These are phyloP conservation scores for Coleophoma crateriformis DNA, from an alignment of 2,329 filamentous ascomycete species.

Conservation along the genomic window DNA sequence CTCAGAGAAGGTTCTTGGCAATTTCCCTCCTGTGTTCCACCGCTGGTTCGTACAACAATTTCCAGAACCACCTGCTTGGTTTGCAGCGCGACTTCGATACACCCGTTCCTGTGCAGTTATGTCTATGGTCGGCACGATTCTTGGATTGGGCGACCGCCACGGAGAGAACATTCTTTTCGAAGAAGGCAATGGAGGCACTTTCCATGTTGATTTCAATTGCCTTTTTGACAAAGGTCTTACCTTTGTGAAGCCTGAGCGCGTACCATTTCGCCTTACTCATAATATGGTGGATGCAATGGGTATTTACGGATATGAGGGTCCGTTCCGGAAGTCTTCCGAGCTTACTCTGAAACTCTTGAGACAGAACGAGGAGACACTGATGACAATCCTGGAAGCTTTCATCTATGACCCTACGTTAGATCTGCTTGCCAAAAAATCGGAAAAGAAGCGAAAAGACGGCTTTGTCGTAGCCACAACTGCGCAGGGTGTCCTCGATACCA, in stretches of 20 bases:
- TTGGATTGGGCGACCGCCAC: constrained; percentile 90
- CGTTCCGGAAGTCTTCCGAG: constrained; percentile 87
- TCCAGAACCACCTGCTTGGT: constrained; percentile 88
- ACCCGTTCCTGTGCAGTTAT: constrained; percentile 94
- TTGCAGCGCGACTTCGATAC: constrained; percentile 80
- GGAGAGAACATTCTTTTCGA: constrained; percentile 96
- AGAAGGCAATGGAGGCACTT: constrained; percentile 85
- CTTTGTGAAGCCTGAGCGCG: constrained; percentile 88
- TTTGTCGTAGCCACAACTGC: constrained; percentile 57
- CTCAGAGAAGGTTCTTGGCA: constrained; percentile 54
- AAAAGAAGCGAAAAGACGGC: constrained; percentile 35
- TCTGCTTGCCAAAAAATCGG: constrained; percentile 68
- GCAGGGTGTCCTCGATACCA: constrained; percentile 81
- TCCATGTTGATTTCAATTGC: constrained; percentile 99
- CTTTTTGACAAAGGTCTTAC: constrained; percentile 97
- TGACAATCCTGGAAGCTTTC: constrained; percentile 96
- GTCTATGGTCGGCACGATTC: constrained; percentile 97
- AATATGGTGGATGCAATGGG: constrained; percentile 99
- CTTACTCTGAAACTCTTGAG: constrained; percentile 78
- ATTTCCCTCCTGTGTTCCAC: constrained; percentile 79
- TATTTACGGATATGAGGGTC: constrained; percentile 86
- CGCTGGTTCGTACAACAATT: constrained; percentile 97
- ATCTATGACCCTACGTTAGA: constrained; percentile 96
- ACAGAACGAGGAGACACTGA: constrained; percentile 90
- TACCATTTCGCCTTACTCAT: constrained; percentile 94